These are phyloP conservation scores for Nannizzia gypsea DNA, from an alignment of 2,329 filamentous ascomycete genomes.

Conservation along the genomic window DNA sequence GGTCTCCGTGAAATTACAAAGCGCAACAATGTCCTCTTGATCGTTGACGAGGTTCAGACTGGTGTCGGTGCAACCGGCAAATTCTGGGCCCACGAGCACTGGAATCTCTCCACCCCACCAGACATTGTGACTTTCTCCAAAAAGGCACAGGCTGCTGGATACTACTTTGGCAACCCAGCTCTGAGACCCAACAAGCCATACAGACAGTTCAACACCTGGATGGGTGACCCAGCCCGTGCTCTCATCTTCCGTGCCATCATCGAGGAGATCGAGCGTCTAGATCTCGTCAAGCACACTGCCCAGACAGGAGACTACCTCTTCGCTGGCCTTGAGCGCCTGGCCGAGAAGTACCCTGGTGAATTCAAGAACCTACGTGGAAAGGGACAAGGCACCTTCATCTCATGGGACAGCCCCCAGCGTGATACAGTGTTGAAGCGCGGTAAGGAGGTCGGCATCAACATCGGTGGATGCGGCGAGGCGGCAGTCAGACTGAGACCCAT, in stretches of 20 bases:
- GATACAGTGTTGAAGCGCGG: constrained; percentile 69
- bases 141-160: constrained; percentile 88
- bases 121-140: constrained; percentile 95
- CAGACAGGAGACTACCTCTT: constrained; percentile 69
- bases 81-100: constrained; percentile 97
- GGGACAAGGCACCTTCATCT: constrained; percentile 82
- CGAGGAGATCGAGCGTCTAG: constrained; percentile 61
- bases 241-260: constrained; percentile 80
- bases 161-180: constrained; percentile 73
- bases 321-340: constrained; percentile 54
- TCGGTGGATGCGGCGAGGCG: constrained; percentile 64
- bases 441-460: constrained; percentile 72
- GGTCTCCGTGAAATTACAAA: constrained; percentile 68
- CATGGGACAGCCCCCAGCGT: constrained; percentile 71
- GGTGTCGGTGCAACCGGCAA: constrained; percentile 84
- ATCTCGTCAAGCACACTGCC: constrained; percentile 70
- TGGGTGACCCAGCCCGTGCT: constrained; percentile 79
- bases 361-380: constrained; percentile 78
- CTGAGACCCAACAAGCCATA: constrained; percentile 86
- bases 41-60: constrained; percentile 90
- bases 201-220: constrained; percentile 96
- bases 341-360: constrained; percentile 59
- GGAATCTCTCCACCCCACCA: constrained; percentile 64
- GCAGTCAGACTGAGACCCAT: constrained; percentile 77
- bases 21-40: constrained; percentile 57